A percentile compares a stretch with the other conserved stretches of the same genome.
Conservation (phyloP, 2,329 filamentous ascomycete species). For the Sporothrix protearum region DNA sequence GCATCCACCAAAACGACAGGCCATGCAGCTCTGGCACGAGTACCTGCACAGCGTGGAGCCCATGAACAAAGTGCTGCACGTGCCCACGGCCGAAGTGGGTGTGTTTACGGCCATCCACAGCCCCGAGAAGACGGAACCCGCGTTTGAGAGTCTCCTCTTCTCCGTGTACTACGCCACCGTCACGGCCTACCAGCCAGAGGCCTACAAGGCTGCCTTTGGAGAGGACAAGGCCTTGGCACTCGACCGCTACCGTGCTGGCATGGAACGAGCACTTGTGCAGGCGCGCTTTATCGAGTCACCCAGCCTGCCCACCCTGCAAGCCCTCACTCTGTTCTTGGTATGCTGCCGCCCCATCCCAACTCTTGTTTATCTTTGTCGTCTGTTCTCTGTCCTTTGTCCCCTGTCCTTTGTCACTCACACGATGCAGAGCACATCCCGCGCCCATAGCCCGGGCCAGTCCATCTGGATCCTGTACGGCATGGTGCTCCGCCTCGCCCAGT, state of each 20-base stretch:
- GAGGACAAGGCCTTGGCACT: slow-evolving; percentile 25
- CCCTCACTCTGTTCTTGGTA: slow-evolving; percentile 27
- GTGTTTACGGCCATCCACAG: slow-evolving; percentile 29
- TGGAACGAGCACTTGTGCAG: slow-evolving; percentile 28
- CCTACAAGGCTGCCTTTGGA: slow-evolving; percentile 25
- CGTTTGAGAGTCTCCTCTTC: slow-evolving; percentile 28
- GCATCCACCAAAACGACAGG: slow-evolving; percentile 25
- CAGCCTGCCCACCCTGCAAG: slow-evolving; percentile 27
- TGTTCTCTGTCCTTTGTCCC: too few species aligned
- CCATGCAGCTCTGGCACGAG: slow-evolving; percentile 28
- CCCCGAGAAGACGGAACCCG: slow-evolving; percentile 10
- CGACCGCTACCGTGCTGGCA: slow-evolving; percentile 25
- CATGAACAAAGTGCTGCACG: slow-evolving; percentile 29
- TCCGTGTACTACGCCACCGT: slow-evolving; percentile 28
- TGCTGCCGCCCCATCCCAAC: background rate
- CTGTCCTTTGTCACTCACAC: background rate
- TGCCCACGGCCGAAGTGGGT: slow-evolving; percentile 28
- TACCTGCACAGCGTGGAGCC: slow-evolving; percentile 28
- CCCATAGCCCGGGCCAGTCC: slow-evolving; percentile 26
- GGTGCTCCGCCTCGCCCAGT: slow-evolving; percentile 29
- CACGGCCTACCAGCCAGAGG: slow-evolving; percentile 26
- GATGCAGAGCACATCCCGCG: slow-evolving; percentile 20
- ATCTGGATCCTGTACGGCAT: slow-evolving; percentile 29
- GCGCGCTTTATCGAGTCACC: slow-evolving; percentile 29
- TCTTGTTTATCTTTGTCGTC: background rate